Evolutionary conservation across 108 stramenopile species (phyloP), one percentile per base, ranked within the genome.

Genomic region (Nannochloropsis oceanica): DNA sequence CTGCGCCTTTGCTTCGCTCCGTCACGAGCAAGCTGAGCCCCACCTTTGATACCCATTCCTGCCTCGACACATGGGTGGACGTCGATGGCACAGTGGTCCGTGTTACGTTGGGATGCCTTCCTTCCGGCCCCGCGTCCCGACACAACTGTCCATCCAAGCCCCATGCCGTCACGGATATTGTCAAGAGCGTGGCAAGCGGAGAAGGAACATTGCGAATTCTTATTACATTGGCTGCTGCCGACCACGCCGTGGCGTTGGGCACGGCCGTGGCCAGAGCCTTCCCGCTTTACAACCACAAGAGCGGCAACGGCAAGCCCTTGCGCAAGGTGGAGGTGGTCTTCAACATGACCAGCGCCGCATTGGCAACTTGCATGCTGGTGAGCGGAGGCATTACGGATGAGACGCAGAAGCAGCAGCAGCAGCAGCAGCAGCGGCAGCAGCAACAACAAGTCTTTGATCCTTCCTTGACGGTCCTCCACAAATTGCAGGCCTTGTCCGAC

Each of bases 81-180:
- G 9, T 73, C 18, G 59, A 73, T n/a, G 59, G 59, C 59, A 73
- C 59, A n/a, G 5, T 73, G 18, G 59, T 73, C 59, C 18, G 59
- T 7, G 59, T 73, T 7, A 73, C 59, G 22, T n/a, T 81, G 14
- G 80, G 34, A 5, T 81, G 80, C 26, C 80, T 88, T 43, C 88
- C 85, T 18, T 85, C 88, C 44, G 73, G n/a, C 22, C 44, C 44
- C 13, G 27, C 46, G 22, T 89, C 89, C 26, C 86, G 91, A 25
- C 91, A 92, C 87, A 91, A 91, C 73, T 87, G 89, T 0, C 89
- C 89, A 18, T 42, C 88, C 27, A 90, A 87, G 22, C 90, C 91
- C 12, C 91, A 91, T 79, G 89, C 91, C 18, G 84, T 91, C 73
- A 50, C 91, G 14, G 86, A 85, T 42, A 83, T 85, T 59, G 86